Conservation (phyloP, 805 yeast genomes). For the Zygoascus ofunaensis region DNA sequence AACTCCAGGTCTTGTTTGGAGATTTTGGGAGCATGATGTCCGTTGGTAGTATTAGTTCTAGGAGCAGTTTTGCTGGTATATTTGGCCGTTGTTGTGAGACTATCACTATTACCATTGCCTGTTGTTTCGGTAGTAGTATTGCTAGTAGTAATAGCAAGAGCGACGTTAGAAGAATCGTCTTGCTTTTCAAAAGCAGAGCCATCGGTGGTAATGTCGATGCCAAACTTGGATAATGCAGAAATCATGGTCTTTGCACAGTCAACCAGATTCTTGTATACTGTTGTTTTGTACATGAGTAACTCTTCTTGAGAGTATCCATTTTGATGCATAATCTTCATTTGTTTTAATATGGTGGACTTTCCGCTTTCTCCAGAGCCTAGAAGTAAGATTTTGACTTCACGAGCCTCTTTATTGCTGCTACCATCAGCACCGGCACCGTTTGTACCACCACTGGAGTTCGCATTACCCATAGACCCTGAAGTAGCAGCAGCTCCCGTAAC, state of each 20-base stretch:
- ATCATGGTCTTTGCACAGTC: constrained; percentile 68
- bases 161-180: neutral
- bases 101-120: neutral
- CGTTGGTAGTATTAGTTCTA: neutral
- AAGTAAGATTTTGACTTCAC: constrained; percentile 61
- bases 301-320: constrained; percentile 66
- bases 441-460: neutral
- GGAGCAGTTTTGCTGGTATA: neutral
- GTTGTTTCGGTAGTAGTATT: neutral
- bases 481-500: too few relatives aligned
- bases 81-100: neutral
- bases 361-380: constrained; percentile 81
- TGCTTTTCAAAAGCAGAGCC: neutral
- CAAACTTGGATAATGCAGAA: constrained; percentile 51
- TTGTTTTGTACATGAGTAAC: constrained; percentile 61
- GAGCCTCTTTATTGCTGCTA: neutral
- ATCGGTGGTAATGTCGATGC: constrained; percentile 18
- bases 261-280: constrained; percentile 66
- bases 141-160: neutral
- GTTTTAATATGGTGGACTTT: constrained; percentile 71
- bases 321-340: constrained; percentile 70
- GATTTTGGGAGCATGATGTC: neutral
- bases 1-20: constrained; percentile 31
- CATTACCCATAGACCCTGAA: too few relatives aligned
- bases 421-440: neutral